Percentiles rank a stretch among this genome's conserved stretches.
Conservation (phyloP, 306 rosid genomes). For the Boehmeria nivea region DNA sequence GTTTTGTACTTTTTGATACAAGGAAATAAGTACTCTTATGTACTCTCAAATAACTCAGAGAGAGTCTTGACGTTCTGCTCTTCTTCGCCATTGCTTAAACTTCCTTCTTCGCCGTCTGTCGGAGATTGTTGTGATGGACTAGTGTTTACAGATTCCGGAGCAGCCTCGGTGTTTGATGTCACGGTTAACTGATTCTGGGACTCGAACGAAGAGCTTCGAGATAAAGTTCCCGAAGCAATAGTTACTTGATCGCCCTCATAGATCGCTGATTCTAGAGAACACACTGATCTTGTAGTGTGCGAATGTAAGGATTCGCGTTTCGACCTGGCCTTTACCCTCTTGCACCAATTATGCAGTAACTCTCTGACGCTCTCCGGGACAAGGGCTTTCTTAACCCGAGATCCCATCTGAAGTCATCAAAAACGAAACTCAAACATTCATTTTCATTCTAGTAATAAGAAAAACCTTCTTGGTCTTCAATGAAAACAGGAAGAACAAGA, state of each 20-base stretch:
- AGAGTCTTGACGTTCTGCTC: conserved; percentile 50
- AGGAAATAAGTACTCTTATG: conserved; percentile 25
- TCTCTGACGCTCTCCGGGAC: conserved; percentile 88
- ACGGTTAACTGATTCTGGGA: conserved; percentile 64
- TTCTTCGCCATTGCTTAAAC: conserved; percentile 23
- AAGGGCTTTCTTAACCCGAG: conserved; percentile 67
- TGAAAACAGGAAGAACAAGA: too few relatives aligned
- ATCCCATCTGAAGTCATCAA: conserved; percentile 70
- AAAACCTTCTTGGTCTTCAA: background rate
- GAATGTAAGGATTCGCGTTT: conserved; percentile 56
- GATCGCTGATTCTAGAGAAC: conserved; percentile 65
- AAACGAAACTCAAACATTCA: background rate
- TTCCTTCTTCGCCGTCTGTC: conserved; percentile 25
- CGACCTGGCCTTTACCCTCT: conserved; percentile 81
- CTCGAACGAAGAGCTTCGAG: conserved; percentile 68
- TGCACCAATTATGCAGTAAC: conserved; percentile 94
- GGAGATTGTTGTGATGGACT: conserved; percentile 19
- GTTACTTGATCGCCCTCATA: conserved; percentile 83
- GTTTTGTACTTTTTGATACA: too few relatives aligned
- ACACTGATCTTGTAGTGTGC: conserved; percentile 63
- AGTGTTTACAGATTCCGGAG: conserved; percentile 24
- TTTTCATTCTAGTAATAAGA: background rate
- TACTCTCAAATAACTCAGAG: conserved; percentile 59
- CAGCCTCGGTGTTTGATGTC: conserved; percentile 35
- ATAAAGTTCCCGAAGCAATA: conserved; percentile 62